These are phyloP conservation scores for Fraxinus pennsylvanica DNA, from an alignment of 257 asterid genomes.

Conservation along the genomic window DNA sequence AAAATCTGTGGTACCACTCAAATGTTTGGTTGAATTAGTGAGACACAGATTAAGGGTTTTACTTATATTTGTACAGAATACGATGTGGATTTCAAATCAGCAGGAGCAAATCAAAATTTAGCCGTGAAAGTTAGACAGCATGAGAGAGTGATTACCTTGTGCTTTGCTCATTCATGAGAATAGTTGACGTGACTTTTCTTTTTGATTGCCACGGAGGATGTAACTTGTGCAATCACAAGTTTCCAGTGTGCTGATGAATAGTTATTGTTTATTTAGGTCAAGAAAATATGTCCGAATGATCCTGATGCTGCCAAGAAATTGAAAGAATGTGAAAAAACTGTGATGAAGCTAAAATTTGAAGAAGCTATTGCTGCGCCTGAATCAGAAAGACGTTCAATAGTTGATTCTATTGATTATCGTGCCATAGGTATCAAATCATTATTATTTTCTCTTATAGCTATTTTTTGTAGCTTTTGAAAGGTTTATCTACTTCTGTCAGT, in stretches of 20 bases:
- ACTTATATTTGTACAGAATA: background rate
- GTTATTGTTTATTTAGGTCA: constrained; percentile 35
- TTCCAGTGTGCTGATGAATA: background rate
- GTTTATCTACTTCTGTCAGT: constrained; percentile 19
- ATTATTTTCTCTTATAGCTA: constrained; percentile 7
- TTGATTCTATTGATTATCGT: constrained; percentile 84
- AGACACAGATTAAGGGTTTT: background rate
- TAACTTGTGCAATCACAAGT: background rate
- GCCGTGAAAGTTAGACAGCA: background rate
- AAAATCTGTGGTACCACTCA: background rate
- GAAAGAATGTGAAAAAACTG: constrained; percentile 82
- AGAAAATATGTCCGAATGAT: constrained; percentile 52
- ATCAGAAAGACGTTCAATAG: constrained; percentile 62
- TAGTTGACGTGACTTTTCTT: background rate
- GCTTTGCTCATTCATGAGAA: background rate
- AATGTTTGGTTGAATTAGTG: background rate
- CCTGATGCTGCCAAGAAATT: constrained; percentile 57
- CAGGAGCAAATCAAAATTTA: background rate
- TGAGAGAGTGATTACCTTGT: background rate
- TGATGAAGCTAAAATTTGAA: constrained; percentile 92
- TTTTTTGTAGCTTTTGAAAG: constrained; percentile 10
- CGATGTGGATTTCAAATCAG: background rate
- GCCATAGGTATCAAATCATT: constrained; percentile 63
- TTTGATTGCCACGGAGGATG: background rate
- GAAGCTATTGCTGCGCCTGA: constrained; percentile 92